These are phyloP conservation scores for Clarireedia sp. DNA, from an alignment of 2,329 filamentous ascomycete species.

Conservation along the genomic window DNA sequence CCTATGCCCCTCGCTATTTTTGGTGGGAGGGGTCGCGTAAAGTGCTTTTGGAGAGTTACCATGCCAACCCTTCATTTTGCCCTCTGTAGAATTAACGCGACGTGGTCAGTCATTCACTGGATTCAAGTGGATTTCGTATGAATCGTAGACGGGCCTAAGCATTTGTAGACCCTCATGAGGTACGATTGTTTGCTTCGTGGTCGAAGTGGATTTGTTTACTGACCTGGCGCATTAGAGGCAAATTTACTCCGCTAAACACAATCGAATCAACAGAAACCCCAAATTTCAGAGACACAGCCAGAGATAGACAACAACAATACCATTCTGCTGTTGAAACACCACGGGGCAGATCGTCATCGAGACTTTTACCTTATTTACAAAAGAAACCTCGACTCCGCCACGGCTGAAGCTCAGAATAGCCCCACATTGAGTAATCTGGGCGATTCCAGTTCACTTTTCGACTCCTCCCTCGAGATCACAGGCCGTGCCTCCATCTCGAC, in stretches of 20 bases:
- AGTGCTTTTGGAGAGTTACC: conserved; percentile 5
- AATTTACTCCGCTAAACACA: conserved; percentile 9
- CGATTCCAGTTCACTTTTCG: conserved; percentile 28
- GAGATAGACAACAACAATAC: conserved; percentile 1
- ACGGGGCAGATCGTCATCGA: neutral
- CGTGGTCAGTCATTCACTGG: neutral
- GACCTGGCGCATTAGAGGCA: neutral
- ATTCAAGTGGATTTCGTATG: neutral
- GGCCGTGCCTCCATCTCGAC: conserved; percentile 11
- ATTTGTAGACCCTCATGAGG: conserved; percentile 6
- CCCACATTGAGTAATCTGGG: conserved; percentile 24
- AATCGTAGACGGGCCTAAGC: neutral
- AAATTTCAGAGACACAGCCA: conserved; percentile 4
- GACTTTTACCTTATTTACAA: neutral
- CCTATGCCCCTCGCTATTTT: neutral
- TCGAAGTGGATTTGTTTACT: neutral
- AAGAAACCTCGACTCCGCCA: neutral
- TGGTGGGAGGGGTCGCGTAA: conserved; percentile 1
- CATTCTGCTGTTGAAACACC: neutral
- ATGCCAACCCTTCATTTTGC: conserved; percentile 2
- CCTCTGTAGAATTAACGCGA: neutral
- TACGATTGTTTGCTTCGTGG: neutral
- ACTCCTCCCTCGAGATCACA: conserved; percentile 11
- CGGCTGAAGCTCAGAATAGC: conserved; percentile 4
- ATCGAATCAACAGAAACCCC: conserved; percentile 10